Base-by-base conservation (phyloP, 2,329 filamentous ascomycete species). In the Penicillium carneum region DNA sequence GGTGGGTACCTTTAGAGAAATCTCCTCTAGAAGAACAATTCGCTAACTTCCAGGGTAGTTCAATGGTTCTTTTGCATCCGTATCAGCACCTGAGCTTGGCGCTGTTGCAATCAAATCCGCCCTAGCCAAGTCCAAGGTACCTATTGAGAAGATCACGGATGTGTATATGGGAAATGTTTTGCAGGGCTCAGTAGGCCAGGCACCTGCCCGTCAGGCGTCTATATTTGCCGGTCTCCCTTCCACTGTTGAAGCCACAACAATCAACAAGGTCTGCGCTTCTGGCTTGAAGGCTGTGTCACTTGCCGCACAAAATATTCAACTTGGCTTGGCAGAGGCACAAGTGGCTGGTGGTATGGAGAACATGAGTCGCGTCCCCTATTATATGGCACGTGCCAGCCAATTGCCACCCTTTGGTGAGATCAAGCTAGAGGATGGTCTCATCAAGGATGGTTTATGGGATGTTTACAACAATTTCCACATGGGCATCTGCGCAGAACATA, bases 81-180 rank as follows among this genome's bases (percentile, higher is more conserved):
- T 98, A 34, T 84, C 93, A 3, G 94, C 93, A 10, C 90, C 95
- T n/a, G 86, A 91, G 73, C 90, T 99, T 48, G 95, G 92, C 68
- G 92, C 94, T 33, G 88, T 89, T 16, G 95, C 93, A 61, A 98
- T 99, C 82, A 95, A 93, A 79, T 90, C 92, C 48, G 95, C 95
- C 31, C 80, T 99, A 56, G 86, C 89, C 69, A 96, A 95, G 79
- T 96, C 93, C 54, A 89, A 88, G 66, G 86, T 98, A 7, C 93
- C 95, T 1, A 78, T 87, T 54, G 87, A 89, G 36, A 90, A 90
- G 75, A 92, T 98, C 72, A 90, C 89, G 65, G 91, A 96, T 79
- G 92, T 98, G 16, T 98, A 98, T 82, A 96, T 98, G 91, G 95
- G 95, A 75, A 96, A 97, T 73, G 95, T 98, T 10, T 85, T 98